A percentile compares a stretch with the other conserved stretches of the same genome.
These are phyloP conservation scores for Copromyces sp. DNA, from an alignment of 495 filamentous ascomycete species.

Conservation along the genomic window DNA sequence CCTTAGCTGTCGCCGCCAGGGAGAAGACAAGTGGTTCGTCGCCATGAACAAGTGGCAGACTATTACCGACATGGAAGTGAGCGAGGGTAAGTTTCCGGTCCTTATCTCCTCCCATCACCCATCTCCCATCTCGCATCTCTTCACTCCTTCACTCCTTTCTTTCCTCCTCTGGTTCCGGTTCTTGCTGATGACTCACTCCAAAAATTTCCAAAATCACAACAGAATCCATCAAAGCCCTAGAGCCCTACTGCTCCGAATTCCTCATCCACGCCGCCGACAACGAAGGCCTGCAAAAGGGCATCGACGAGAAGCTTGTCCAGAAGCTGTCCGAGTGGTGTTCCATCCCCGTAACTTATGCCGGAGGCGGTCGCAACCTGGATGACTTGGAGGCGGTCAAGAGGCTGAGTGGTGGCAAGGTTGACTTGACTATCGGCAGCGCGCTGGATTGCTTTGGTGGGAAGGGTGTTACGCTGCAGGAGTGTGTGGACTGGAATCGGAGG, in stretches of 20 bases:
- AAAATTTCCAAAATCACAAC: not conserved
- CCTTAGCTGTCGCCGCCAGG: conserved; percentile 73
- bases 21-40: conserved; percentile 69
- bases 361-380: conserved; percentile 69
- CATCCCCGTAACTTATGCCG: conserved; percentile 92
- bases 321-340: conserved; percentile 73
- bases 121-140: too few relatives aligned
- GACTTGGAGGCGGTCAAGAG: conserved; percentile 72
- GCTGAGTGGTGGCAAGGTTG: conserved; percentile 70
- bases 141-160: not conserved
- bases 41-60: conserved; percentile 99
- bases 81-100: conserved; percentile 47
- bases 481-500: conserved; percentile 71
- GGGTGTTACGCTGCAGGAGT: conserved; percentile 77
- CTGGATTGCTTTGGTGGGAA: conserved; percentile 90
- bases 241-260: conserved; percentile 90
- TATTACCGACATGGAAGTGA: conserved; percentile 90
- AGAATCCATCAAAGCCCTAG: conserved; percentile 72
- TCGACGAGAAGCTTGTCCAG: conserved; percentile 75
- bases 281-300: conserved; percentile 81
- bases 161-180: not conserved
- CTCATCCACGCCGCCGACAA: conserved; percentile 98
- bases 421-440: conserved; percentile 93
- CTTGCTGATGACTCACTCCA: not conserved
- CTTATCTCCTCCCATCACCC: not conserved